Base-by-base conservation (phyloP, 2,329 filamentous ascomycete genomes). In the Colletotrichum siamense region DNA sequence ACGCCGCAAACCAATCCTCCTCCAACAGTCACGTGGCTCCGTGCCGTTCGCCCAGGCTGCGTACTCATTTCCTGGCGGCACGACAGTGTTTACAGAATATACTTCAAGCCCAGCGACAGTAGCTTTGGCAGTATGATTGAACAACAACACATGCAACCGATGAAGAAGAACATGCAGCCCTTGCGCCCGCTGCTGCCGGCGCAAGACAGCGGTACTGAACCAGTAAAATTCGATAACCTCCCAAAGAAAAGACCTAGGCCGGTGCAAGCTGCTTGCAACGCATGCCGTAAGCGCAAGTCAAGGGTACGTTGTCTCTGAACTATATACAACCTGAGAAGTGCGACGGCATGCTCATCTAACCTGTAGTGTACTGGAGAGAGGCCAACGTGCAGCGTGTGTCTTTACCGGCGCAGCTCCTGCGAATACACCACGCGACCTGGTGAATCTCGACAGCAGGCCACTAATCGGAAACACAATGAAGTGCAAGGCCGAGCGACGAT, bases 371-470 rank as follows among this genome's bases (percentile, higher is more conserved):
- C 36, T 34, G 26, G 64, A 26, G 64, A 67, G 15, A n/a, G 39
- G 12, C 64, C 44, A 0, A 18, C 64, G 10, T 67, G 44, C 18
- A 26, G 16, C 5, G 28, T 22, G 13, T 69, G 66, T 22, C 22
- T 26, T 26, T 22, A 18, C 7, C 78, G 78, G 0, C 64, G 10
- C 1, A 6, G 79, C 1, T 2, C 22, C 2, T 83, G 82, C 52
- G 63, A 57, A 4, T 83, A 82, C 66, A 6, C 72, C 1, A 15
- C 79, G 0, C 69, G 39, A 2, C 79, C 78, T 2, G 80, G 79
- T 4, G 80, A 83, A 28, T 79, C 78, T 7, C 71, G 75, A 7
- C 12, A 57, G 6, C 79, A 80, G 24, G 81, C 80, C 3, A 24
- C 82, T 30, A 73, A 39, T 69, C 75, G 15, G 65, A 68, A 28